These are phyloP conservation scores for Kwoniella newhampshirensis DNA, from an alignment of 768 basidiomycete genomes.

Conservation along the genomic window DNA sequence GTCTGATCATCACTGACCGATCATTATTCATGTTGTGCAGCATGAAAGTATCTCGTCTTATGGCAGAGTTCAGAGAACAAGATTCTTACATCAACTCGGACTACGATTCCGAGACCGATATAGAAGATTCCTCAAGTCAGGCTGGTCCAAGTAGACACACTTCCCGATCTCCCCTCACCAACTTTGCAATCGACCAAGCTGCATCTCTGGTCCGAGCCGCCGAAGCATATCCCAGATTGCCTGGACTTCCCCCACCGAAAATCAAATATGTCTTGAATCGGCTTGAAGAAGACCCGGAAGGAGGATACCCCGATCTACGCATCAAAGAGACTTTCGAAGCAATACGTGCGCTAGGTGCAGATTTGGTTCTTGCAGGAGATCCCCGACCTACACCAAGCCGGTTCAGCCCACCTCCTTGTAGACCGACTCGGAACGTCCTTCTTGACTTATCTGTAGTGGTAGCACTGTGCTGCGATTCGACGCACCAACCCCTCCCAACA, in stretches of 20 bases:
- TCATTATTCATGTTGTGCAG: conserved; percentile 54
- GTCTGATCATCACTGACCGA: not conserved
- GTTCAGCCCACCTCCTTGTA: conserved; percentile 18
- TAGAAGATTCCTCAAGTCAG: conserved; percentile 12
- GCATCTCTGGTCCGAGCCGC: conserved; percentile 68
- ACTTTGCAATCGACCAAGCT: conserved; percentile 71
- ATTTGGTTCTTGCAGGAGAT: conserved; percentile 58
- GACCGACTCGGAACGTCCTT: conserved; percentile 66
- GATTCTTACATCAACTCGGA: conserved; percentile 74
- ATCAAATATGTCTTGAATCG: conserved; percentile 67
- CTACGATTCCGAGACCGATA: conserved; percentile 54
- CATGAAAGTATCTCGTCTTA: conserved; percentile 71
- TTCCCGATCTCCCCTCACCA: conserved; percentile 59
- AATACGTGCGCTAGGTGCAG: conserved; percentile 65
- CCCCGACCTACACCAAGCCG: conserved; percentile 41
- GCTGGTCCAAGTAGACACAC: not conserved
- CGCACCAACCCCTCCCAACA: conserved; percentile 67
- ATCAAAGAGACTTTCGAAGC: conserved; percentile 63
- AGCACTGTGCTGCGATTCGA: conserved; percentile 77
- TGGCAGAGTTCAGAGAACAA: conserved; percentile 78
- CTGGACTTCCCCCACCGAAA: conserved; percentile 48
- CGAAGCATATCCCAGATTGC: conserved; percentile 58
- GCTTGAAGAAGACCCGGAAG: conserved; percentile 55
- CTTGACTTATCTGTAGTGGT: conserved; percentile 82
- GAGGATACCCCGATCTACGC: conserved; percentile 57